Evolutionary conservation across 768 basidiomycete species (phyloP).

Genomic region (Daedalea quercina): DNA sequence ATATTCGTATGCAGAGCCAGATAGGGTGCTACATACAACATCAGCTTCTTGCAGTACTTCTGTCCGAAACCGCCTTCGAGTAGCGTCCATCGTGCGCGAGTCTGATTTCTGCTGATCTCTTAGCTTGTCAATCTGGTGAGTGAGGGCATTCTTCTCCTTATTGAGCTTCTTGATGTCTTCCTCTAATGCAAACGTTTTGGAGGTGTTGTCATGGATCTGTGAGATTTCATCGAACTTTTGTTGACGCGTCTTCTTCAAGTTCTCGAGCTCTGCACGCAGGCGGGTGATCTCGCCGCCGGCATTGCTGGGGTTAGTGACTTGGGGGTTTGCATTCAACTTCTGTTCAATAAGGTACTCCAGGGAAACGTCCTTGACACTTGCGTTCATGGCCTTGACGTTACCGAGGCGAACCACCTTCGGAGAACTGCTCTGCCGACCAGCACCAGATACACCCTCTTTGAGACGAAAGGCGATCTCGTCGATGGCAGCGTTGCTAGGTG

Average conservation of each 20-base stretch:
- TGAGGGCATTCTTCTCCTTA: conserved; percentile 53
- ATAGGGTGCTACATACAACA: conserved; percentile 89
- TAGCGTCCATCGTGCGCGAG: conserved; percentile 74
- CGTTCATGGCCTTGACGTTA: conserved; percentile 63
- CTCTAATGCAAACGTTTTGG: conserved; percentile 49
- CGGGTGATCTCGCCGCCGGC: conserved; percentile 48
- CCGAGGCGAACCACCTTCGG: conserved; percentile 92
- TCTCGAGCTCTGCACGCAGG: conserved; percentile 62
- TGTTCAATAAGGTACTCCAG: conserved; percentile 83
- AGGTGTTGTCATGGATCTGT: conserved; percentile 47
- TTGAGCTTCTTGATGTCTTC: conserved; percentile 66
- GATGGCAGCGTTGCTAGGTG: conserved; percentile 97
- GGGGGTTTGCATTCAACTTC: conserved; percentile 44
- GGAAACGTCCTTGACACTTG: conserved; percentile 77
- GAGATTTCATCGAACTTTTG: conserved; percentile 58
- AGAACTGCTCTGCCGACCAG: conserved; percentile 43
- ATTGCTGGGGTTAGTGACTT: conserved; percentile 39
- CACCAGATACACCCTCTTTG: conserved; percentile 65
- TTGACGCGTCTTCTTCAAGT: conserved; percentile 52
- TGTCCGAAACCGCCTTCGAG: conserved; percentile 61
- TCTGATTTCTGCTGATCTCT: conserved; percentile 83
- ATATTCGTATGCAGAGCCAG: conserved; percentile 87
- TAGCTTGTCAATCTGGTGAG: conserved; percentile 65
- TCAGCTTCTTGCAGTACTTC: conserved; percentile 86
- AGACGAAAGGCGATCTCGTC: conserved; percentile 91